Percentiles rank a stretch among this genome's conserved stretches.
Conservation (phyloP, 2,329 filamentous ascomycete genomes). For the Diplodia corticola region DNA sequence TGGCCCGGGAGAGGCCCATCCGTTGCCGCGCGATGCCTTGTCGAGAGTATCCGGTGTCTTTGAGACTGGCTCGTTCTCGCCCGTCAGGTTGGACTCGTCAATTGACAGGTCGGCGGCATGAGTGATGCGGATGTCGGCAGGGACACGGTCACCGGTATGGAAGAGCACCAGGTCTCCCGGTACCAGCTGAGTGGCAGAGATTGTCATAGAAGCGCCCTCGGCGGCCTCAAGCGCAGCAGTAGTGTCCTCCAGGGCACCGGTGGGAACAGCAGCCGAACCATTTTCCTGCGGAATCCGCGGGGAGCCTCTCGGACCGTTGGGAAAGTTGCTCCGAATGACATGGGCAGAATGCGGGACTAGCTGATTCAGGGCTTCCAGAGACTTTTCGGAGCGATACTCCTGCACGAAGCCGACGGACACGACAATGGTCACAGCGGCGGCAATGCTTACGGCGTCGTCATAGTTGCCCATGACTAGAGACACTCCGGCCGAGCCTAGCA, state of each 20-base stretch:
- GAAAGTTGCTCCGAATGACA: slow-evolving; percentile 66
- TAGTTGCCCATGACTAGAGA: slow-evolving; percentile 90
- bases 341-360: slow-evolving; percentile 95
- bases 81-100: slow-evolving; percentile 94
- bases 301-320: not conserved
- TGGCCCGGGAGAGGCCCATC: slow-evolving; percentile 36
- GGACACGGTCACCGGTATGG: slow-evolving; percentile 92
- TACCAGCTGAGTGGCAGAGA: slow-evolving; percentile 84
- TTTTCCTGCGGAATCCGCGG: slow-evolving; percentile 3
- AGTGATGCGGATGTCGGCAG: slow-evolving; percentile 92
- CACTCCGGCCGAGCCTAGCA: slow-evolving; percentile 82
- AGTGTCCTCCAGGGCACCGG: slow-evolving; percentile 50
- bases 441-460: slow-evolving; percentile 94
- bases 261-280: slow-evolving; percentile 28
- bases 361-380: slow-evolving; percentile 89
- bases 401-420: slow-evolving; percentile 95
- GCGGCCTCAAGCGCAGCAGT: slow-evolving; percentile 62
- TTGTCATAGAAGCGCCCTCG: slow-evolving; percentile 75
- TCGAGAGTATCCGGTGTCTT: slow-evolving; percentile 68
- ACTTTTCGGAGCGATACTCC: slow-evolving; percentile 97
- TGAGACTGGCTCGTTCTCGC: slow-evolving; percentile 89
- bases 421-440: slow-evolving; percentile 93
- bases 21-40: slow-evolving; percentile 16
- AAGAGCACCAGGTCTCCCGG: slow-evolving; percentile 92
- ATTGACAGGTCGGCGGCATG: slow-evolving; percentile 87